phyloP scores from a whole-genome alignment of 2,329 filamentous ascomycete species.

The Fusarium nodosum region DNA sequence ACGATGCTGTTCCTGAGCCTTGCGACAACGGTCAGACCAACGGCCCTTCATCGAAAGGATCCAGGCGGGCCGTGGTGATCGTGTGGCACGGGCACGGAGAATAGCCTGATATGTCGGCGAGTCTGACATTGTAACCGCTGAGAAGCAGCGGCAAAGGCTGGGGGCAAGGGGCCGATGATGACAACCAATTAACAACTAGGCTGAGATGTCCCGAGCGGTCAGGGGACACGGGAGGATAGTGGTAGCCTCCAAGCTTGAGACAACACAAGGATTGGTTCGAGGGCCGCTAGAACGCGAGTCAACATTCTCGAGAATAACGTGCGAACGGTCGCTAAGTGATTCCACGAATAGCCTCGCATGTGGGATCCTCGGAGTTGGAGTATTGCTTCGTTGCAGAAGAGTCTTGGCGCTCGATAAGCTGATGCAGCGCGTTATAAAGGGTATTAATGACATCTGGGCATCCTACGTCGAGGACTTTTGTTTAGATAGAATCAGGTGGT shows the following conservation, averaged over 20 bases:
- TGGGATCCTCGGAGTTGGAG: slow-evolving; percentile 1
- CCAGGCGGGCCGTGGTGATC: slow-evolving; percentile 43
- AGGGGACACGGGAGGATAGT: slow-evolving; percentile 10
- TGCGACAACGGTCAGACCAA: slow-evolving; percentile 4
- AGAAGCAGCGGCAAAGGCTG: slow-evolving; percentile 1
- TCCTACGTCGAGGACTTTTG: slow-evolving; percentile 36
- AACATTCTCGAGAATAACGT: slow-evolving; percentile 16
- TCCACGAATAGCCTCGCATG: slow-evolving; percentile 24
- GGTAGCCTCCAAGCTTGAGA: slow-evolving; percentile 18
- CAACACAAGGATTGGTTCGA: slow-evolving; percentile 10
- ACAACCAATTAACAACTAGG: slow-evolving; percentile 23
- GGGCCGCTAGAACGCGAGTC: slow-evolving; percentile 14
- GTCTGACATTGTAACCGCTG: slow-evolving; percentile 1
- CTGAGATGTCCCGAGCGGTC: slow-evolving; percentile 11
- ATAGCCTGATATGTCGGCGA: slow-evolving; percentile 8
- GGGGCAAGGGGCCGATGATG: slow-evolving; percentile 16
- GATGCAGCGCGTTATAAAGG: slow-evolving; percentile 18
- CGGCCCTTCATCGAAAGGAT: slow-evolving; percentile 13
- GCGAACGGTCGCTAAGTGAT: slow-evolving; percentile 12
- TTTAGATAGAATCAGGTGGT: slow-evolving; percentile 14
- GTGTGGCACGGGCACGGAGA: slow-evolving; percentile 27
- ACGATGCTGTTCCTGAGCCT: slow-evolving; percentile 15
- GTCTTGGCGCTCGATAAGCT: slow-evolving; percentile 33
- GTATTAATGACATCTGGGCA: slow-evolving; percentile 5
- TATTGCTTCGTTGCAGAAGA: slow-evolving; percentile 1